Conservation (phyloP, 257 asterid species). For the Apocynum venetum region DNA sequence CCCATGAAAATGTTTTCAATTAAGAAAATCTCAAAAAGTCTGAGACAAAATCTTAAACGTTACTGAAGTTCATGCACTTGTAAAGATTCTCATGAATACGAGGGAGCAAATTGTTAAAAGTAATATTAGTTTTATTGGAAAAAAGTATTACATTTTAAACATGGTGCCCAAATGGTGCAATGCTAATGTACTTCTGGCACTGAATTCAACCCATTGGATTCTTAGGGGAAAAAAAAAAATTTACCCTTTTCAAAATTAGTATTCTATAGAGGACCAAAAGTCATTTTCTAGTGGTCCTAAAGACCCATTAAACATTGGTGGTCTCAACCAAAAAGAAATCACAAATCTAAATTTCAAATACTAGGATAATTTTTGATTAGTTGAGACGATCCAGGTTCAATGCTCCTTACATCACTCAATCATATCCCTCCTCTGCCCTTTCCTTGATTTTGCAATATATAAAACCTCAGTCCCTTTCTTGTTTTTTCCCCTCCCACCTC, state of each 20-base stretch:
- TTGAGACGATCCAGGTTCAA: not conserved
- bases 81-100: not conserved
- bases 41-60: not conserved
- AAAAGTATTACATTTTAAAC: not conserved
- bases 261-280: not conserved
- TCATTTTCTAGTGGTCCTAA: slow-evolving; percentile 6
- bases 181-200: not conserved
- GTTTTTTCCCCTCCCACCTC: not conserved
- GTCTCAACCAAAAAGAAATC: not conserved
- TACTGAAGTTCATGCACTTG: slow-evolving; percentile 10
- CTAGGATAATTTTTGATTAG: not conserved
- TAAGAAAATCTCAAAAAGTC: not conserved
- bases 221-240: not conserved
- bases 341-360: not conserved
- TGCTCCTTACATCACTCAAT: not conserved
- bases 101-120: not conserved
- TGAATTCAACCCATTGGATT: not conserved
- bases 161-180: not conserved
- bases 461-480: not conserved
- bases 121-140: not conserved
- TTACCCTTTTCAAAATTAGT: not conserved
- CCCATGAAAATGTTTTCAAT: not conserved
- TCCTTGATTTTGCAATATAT: not conserved
- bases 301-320: not conserved
- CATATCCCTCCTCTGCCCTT: not conserved